Evolutionary conservation across 768 basidiomycete species (phyloP).

Genomic region (Suillus tomentosus): DNA sequence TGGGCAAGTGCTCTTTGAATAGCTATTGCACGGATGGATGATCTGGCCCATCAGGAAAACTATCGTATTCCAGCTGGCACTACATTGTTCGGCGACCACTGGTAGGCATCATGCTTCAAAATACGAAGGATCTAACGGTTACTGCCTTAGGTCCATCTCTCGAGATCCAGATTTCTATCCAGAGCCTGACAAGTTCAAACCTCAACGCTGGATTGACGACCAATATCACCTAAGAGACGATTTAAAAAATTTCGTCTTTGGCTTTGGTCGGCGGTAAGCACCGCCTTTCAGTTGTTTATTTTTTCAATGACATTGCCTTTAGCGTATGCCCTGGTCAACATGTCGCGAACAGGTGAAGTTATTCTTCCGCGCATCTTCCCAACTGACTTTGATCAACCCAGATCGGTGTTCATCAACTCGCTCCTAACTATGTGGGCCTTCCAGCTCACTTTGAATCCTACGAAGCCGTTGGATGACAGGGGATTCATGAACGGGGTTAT

Average conservation of each 20-base stretch:
- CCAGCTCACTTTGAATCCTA: not conserved
- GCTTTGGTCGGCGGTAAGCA: not conserved
- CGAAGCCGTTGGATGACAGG: not conserved
- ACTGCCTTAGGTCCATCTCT: not conserved
- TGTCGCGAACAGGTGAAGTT: not conserved
- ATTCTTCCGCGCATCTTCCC: not conserved
- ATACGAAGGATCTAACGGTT: not conserved
- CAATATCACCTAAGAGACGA: not conserved
- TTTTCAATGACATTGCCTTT: not conserved
- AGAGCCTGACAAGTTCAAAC: not conserved
- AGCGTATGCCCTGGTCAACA: not conserved
- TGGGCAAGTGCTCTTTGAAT: not conserved
- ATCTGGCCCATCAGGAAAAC: not conserved
- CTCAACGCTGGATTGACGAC: constrained; percentile 1
- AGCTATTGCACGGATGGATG: not conserved
- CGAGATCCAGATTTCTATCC: not conserved
- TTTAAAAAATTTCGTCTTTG: not conserved
- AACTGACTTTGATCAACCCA: not conserved
- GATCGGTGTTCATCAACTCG: not conserved
- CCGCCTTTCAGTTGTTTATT: not conserved
- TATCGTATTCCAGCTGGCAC: not conserved
- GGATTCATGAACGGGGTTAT: not conserved
- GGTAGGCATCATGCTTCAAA: not conserved
- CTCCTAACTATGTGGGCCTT: not conserved
- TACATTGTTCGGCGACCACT: not conserved